These are phyloP conservation scores for Salix suchowensis DNA, from an alignment of 345 rosid genomes.

Conservation along the genomic window DNA sequence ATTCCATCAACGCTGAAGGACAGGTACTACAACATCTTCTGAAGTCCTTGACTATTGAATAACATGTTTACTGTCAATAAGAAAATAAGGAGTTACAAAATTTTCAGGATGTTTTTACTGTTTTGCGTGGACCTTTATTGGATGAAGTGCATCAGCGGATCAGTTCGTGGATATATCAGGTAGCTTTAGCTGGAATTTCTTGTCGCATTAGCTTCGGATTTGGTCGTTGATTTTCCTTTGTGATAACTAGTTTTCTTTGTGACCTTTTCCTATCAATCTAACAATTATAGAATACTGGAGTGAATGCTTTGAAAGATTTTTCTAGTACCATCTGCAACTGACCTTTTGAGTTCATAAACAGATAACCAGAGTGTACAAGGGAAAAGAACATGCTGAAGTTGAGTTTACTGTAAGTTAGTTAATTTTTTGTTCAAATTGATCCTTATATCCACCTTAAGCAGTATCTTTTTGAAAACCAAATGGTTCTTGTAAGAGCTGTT, in stretches of 20 bases:
- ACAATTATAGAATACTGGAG: not conserved
- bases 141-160: conserved; percentile 80
- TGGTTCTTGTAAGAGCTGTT: not conserved
- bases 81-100: not conserved
- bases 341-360: conserved; percentile 23
- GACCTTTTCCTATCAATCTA: too few species aligned
- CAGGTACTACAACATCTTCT: conserved; percentile 17
- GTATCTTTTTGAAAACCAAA: not conserved
- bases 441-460: not conserved
- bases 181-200: conserved; percentile 7
- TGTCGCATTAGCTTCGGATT: not conserved
- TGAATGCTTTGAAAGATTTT: not conserved
- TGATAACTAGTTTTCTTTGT: not conserved
- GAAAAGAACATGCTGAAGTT: conserved; percentile 78
- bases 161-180: conserved; percentile 90
- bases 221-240: not conserved
- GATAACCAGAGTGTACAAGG: conserved; percentile 87
- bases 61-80: not conserved
- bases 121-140: conserved; percentile 70
- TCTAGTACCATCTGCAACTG: conserved; percentile 8
- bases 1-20: conserved; percentile 20
- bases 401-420: conserved; percentile 87
- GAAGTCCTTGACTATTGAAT: not conserved
- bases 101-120: conserved; percentile 51
- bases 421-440: conserved; percentile 4